These are phyloP conservation scores for Clitoria ternatea DNA, from an alignment of 306 rosid species.

Conservation along the genomic window DNA sequence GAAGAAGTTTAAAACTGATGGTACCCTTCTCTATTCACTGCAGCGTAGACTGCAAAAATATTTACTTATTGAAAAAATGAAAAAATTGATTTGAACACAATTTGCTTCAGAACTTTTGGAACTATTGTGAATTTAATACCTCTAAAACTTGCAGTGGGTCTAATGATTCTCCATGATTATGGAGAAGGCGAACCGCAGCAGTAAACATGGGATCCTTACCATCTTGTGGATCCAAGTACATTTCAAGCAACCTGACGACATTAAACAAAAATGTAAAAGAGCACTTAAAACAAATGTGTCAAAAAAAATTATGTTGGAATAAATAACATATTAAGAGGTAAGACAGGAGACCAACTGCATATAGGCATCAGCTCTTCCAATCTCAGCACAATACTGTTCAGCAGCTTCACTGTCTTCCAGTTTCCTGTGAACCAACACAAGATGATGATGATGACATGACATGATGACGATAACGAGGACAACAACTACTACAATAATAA, in stretches of 20 bases:
- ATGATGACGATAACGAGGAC: not conserved
- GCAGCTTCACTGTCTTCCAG: conserved; percentile 98
- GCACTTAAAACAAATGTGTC: not conserved
- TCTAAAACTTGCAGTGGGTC: conserved; percentile 93
- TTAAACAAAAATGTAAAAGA: conserved; percentile 25
- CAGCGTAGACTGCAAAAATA: not conserved
- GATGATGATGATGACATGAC: not conserved
- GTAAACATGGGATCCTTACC: conserved; percentile 99
- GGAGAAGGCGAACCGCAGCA: conserved; percentile 97
- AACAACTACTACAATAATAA: not conserved
- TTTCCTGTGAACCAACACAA: conserved; percentile 55
- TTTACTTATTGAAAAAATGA: not conserved
- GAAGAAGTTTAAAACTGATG: not conserved
- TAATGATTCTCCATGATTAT: conserved; percentile 94
- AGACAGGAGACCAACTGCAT: conserved; percentile 72
- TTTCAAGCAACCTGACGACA: conserved; percentile 80
- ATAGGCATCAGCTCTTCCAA: conserved; percentile 96
- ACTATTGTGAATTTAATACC: conserved; percentile 44
- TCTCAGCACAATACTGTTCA: conserved; percentile 97
- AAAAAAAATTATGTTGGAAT: not conserved
- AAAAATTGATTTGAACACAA: not conserved
- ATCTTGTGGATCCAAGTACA: conserved; percentile 98
- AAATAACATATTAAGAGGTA: conserved; percentile 8
- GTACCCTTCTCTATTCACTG: not conserved
- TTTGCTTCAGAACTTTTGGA: not conserved